phyloP scores from a whole-genome alignment of 1,284 basidiomycete species.

The Sphagnurus paluster region DNA sequence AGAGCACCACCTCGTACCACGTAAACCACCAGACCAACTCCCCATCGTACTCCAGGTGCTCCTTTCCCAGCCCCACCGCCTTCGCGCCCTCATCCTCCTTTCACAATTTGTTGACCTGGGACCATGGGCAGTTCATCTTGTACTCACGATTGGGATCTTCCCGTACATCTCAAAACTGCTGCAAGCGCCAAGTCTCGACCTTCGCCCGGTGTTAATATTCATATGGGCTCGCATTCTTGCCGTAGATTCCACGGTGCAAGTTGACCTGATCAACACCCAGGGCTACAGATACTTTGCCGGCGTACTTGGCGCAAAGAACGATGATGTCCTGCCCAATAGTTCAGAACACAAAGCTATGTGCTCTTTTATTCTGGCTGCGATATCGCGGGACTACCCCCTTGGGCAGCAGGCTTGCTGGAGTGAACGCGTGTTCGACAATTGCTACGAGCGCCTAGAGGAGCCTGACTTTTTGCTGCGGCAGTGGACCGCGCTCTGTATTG shows the following conservation, averaged over 20 bases:
- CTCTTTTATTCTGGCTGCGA: constrained; percentile 93
- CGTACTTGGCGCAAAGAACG: constrained; percentile 69
- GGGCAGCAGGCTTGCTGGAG: constrained; percentile 88
- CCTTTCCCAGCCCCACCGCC: constrained; percentile 93
- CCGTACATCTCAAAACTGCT: constrained; percentile 97
- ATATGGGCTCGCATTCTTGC: constrained; percentile 98
- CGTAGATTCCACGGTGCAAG: constrained; percentile 91
- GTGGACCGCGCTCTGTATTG: constrained; percentile 94
- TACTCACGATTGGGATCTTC: constrained; percentile 98
- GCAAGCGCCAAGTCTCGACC: constrained; percentile 91
- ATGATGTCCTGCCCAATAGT: constrained; percentile 80
- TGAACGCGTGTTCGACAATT: constrained; percentile 88
- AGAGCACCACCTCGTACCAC: constrained; percentile 66
- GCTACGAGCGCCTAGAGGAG: constrained; percentile 84
- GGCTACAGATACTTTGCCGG: constrained; percentile 91
- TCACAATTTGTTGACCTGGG: constrained; percentile 98
- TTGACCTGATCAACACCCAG: constrained; percentile 82
- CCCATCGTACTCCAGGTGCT: constrained; percentile 97
- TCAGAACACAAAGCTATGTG: constrained; percentile 99
- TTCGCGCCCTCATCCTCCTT: constrained; percentile 94
- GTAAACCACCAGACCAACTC: constrained; percentile 93
- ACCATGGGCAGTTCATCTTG: constrained; percentile 97
- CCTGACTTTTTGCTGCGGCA: constrained; percentile 92
- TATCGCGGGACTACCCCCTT: constrained; percentile 84
- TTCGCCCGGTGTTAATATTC: constrained; percentile 98